A percentile compares a stretch with the other conserved stretches of the same genome.
Conservation (phyloP, 345 rosid genomes). For the Mercurialis annua region DNA sequence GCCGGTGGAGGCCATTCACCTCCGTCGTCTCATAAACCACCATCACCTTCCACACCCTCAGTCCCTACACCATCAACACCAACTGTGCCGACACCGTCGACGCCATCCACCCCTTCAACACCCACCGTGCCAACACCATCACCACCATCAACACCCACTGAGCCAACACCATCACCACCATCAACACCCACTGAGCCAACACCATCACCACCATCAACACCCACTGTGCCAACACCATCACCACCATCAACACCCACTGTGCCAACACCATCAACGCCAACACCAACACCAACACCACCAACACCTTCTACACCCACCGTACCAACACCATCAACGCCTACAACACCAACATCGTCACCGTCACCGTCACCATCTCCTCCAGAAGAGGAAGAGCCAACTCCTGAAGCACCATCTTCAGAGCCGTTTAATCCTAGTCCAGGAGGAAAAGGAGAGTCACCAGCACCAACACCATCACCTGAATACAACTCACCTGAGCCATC, state of each 20-base stretch:
- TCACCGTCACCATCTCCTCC: constrained; percentile 15
- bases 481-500: background rate
- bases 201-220: background rate
- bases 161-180: background rate
- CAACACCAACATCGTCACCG: background rate
- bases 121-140: background rate
- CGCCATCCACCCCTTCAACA: background rate
- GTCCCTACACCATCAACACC: background rate
- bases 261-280: too few species aligned
- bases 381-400: constrained; percentile 6
- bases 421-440: background rate
- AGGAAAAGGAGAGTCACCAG: background rate
- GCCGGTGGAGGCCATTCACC: constrained; percentile 19
- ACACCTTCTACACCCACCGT: background rate
- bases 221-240: background rate
- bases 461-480: background rate
- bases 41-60: constrained; percentile 17
- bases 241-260: background rate
- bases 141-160: background rate
- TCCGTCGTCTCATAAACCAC: background rate
- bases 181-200: background rate
- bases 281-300: background rate
- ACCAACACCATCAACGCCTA: background rate
- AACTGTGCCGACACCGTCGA: background rate
- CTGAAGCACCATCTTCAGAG: background rate